Evolutionary conservation across 305 asterid genomes (phyloP).

Genomic region (Solanum hybrid): DNA sequence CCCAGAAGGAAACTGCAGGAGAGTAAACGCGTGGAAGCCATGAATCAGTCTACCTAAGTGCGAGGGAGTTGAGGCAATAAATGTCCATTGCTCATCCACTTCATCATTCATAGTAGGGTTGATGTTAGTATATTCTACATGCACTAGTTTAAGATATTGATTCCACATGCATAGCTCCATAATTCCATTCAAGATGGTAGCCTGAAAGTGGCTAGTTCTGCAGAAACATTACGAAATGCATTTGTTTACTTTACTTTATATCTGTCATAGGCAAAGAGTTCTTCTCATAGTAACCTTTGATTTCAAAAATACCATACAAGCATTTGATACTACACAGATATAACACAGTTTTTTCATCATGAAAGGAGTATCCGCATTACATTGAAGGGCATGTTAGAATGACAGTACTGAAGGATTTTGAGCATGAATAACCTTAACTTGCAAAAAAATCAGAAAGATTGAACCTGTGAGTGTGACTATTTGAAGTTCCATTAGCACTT

Average conservation of each 20-base stretch:
- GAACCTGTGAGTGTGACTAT: neutral
- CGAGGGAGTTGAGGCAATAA: neutral
- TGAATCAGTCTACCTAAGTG: neutral
- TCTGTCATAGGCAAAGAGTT: neutral
- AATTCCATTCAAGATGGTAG: neutral
- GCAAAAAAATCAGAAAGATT: neutral
- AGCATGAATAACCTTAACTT: neutral
- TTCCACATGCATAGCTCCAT: neutral
- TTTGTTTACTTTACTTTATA: neutral
- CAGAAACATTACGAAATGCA: neutral
- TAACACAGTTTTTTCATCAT: neutral
- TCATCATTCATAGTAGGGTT: neutral
- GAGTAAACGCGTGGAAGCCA: neutral
- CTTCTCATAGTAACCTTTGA: neutral
- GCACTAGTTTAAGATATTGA: neutral
- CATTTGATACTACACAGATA: neutral
- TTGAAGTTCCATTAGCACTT: constrained; percentile 1
- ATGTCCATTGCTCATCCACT: neutral
- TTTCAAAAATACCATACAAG: neutral
- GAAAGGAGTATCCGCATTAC: neutral
- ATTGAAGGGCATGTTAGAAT: neutral
- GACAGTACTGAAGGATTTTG: neutral
- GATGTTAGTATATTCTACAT: neutral
- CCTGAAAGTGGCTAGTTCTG: neutral
- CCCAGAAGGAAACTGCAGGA: neutral